These are phyloP conservation scores for Sabuloglossum arenarium DNA, from an alignment of 495 filamentous ascomycete genomes.

Conservation along the genomic window DNA sequence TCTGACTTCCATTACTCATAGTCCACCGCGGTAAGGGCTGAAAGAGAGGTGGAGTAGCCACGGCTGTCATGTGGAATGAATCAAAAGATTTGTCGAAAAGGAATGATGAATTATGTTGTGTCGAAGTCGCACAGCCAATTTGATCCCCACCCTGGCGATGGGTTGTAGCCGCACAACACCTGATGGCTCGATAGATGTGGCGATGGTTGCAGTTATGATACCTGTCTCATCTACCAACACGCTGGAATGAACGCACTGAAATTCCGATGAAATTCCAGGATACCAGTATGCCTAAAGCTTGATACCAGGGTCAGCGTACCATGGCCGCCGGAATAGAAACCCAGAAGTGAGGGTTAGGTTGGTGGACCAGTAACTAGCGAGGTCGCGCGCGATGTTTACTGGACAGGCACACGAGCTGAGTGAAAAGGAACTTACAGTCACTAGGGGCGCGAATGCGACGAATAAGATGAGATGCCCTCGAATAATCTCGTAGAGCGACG, in stretches of 20 bases:
- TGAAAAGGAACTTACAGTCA: neutral
- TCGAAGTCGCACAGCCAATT: neutral
- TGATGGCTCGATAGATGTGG: neutral
- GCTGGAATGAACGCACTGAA: neutral
- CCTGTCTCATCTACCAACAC: neutral
- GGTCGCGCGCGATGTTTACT: neutral
- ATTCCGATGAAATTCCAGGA: neutral
- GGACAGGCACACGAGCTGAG: neutral
- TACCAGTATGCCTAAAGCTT: neutral
- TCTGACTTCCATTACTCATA: constrained; percentile 49
- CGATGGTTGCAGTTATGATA: neutral
- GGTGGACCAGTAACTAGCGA: neutral
- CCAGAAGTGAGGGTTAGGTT: neutral
- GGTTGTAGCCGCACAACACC: neutral
- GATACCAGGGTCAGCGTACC: neutral
- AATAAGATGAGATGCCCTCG: neutral
- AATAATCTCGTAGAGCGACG: neutral
- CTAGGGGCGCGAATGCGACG: neutral
- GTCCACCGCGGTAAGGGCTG: constrained; percentile 48
- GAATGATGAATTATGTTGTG: neutral
- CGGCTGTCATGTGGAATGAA: constrained; percentile 62
- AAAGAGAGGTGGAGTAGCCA: constrained; percentile 82
- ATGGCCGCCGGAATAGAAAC: neutral
- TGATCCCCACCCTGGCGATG: neutral
- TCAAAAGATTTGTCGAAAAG: neutral